Base-by-base conservation (phyloP, 2,329 filamentous ascomycete genomes). In the Aspergillus aculeatinus region DNA sequence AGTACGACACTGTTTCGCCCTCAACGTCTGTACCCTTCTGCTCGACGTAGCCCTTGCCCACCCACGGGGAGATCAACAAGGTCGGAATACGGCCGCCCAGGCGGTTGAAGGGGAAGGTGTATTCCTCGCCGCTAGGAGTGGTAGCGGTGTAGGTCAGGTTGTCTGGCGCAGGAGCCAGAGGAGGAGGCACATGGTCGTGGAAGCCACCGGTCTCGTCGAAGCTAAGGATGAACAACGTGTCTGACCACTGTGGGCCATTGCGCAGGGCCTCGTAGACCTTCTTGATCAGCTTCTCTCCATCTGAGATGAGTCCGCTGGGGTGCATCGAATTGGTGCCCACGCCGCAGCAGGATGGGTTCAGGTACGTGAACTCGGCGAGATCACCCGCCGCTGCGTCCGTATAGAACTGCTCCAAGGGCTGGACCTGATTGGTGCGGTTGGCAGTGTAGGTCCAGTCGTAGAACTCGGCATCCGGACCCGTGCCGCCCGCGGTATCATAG, bases 311-410 rank as follows among this genome's bases (percentile, higher is more conserved):
- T 4, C 73, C 73, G 0, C 65, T 69, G 4, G 72, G 71, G 63
- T 77, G 74, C 73, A 76, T 73, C 31, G 70, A 72, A 60, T 66
- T 72, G 54, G 72, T 77, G 57, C 72, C 73, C 5, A 67, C 63
- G 27, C 73, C 75, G 56, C 76, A 78, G 74, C 76, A 78, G 51
- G 73, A 74, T 3, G 76, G 76, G 67, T 77, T 73, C 42, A 77
- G 60, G 62, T 74, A 77, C 35, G 70, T 70, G 59, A 77, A 68
- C 42, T 74, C 68, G 6, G 74, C 69, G 7, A 76, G 72, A 1
- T 57, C 52, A 25, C 74, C 74, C 9, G 65, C 60, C 19, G 66
- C 62, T 7, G 74, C 74, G 53, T 75, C 74, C 6, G 65, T 59
- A 66, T 73, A 76, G 69, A 76, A 76, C 35, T 71, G 62, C 10